Evolutionary conservation across 2,329 filamentous ascomycete genomes (phyloP).

Genomic region (Penicillium fuscoglaucum): DNA sequence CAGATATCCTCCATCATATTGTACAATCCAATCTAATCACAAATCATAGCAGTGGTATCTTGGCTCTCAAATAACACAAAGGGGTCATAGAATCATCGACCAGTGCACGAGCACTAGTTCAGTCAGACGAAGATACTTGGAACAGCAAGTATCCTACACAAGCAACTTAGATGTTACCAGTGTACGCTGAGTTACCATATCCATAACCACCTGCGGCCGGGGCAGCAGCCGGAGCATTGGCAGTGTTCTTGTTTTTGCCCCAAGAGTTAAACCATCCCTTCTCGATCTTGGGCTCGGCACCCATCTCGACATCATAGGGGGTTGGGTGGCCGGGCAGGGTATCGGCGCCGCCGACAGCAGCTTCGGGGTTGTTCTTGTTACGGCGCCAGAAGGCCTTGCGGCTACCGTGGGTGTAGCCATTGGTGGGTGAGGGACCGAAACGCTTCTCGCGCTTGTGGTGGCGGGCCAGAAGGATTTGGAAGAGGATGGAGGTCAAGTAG

Average conservation of each 20-base stretch:
- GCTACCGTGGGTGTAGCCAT: slow-evolving; percentile 66
- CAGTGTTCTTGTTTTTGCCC: slow-evolving; percentile 25
- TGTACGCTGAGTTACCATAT: slow-evolving; percentile 36
- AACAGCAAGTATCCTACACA: neutral
- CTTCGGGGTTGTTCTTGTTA: slow-evolving; percentile 47
- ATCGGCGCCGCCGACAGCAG: slow-evolving; percentile 31
- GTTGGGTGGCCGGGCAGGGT: slow-evolving; percentile 42
- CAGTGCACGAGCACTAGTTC: neutral
- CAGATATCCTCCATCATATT: slow-evolving; percentile 15
- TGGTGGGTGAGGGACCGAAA: slow-evolving; percentile 64
- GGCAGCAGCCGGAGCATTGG: slow-evolving; percentile 2
- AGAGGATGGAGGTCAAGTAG: slow-evolving; percentile 70
- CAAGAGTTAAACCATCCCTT: slow-evolving; percentile 25
- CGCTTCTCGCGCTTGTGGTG: slow-evolving; percentile 74
- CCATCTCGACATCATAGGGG: slow-evolving; percentile 41
- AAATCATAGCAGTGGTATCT: slow-evolving; percentile 25
- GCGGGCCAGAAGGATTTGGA: slow-evolving; percentile 67
- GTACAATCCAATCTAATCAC: slow-evolving; percentile 15
- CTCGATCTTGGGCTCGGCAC: slow-evolving; percentile 19
- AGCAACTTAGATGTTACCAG: slow-evolving; percentile 29
- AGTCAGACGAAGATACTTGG: neutral
- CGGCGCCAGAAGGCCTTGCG: slow-evolving; percentile 43
- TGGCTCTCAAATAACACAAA: slow-evolving; percentile 14
- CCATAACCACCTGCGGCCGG: slow-evolving; percentile 29
- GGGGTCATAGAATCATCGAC: slow-evolving; percentile 22